Conservation (phyloP, 495 filamentous ascomycete genomes). For the Penicillium turbatum region DNA sequence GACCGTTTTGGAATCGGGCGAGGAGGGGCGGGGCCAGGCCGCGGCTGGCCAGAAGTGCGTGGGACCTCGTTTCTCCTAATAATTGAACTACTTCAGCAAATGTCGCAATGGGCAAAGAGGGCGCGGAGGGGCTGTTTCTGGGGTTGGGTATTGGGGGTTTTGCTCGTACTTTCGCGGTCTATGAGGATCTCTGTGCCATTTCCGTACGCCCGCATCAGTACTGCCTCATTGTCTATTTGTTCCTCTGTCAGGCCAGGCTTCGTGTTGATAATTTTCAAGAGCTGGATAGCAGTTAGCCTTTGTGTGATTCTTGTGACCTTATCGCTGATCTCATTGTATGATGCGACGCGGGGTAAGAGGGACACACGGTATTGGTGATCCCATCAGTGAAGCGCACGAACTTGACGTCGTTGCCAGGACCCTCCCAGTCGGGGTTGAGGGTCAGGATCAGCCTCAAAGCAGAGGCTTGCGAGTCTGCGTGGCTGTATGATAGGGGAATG, state of each 20-base stretch:
- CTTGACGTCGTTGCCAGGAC: slow-evolving; percentile 69
- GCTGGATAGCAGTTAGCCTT: slow-evolving; percentile 40
- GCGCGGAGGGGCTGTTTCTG: slow-evolving; percentile 3
- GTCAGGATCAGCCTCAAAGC: slow-evolving; percentile 74
- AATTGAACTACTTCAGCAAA: slow-evolving; percentile 35
- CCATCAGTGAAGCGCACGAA: slow-evolving; percentile 93
- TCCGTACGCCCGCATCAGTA: slow-evolving; percentile 91
- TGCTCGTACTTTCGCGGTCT: slow-evolving; percentile 78
- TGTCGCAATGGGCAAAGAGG: slow-evolving; percentile 33
- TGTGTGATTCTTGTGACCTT: background rate
- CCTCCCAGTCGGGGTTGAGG: slow-evolving; percentile 79
- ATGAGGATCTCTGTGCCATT: slow-evolving; percentile 92
- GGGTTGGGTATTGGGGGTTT: slow-evolving; percentile 23
- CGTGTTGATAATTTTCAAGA: slow-evolving; percentile 83
- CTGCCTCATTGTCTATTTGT: slow-evolving; percentile 77
- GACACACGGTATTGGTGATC: slow-evolving; percentile 89
- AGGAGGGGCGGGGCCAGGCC: slow-evolving; percentile 81
- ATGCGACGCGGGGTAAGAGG: slow-evolving; percentile 4
- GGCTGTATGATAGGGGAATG: slow-evolving; percentile 73
- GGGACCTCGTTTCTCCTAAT: slow-evolving; percentile 64
- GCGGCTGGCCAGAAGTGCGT: slow-evolving; percentile 70
- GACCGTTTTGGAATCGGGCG: slow-evolving; percentile 92
- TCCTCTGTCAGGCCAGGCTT: slow-evolving; percentile 69
- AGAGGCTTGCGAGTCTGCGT: slow-evolving; percentile 67
- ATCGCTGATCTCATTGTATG: background rate